Base-by-base conservation (phyloP, 208 protist species). In the Strigomonas culicis region DNA sequence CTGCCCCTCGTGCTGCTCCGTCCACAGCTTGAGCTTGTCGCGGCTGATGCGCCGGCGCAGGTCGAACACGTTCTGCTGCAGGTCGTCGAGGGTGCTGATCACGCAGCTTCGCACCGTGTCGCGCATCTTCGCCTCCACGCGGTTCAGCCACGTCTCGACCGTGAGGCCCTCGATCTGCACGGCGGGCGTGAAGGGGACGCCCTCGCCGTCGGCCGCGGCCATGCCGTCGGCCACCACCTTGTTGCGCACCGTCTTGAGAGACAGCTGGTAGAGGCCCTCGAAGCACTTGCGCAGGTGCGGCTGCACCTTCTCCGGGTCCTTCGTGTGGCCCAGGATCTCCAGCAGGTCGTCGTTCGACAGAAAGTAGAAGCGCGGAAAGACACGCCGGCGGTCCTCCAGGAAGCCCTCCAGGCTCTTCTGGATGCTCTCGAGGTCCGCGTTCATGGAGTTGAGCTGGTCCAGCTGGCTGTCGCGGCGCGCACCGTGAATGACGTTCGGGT, bases 281-380 rank as follows among this genome's bases (percentile, higher is more conserved):
- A 99, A 99, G 83, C 95, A 98, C 82, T 99, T 99, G 56, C 96
- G 92, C 46, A 99, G 72, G 74, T 99, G 97, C 34, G 88, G 87
- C 89, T 98, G 94, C 56, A 99, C 96, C 74, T 97, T 97, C 59
- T 84, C 68, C 1, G 98, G 98, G 56, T 99, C 97, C 57, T 97
- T 96, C 44, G 90, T 86, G 84, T 99, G 94, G 7, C 97, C 98
- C 6, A 99, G 81, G 57, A 99, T 99, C 84, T 99, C 97, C 21
- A 99, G 85, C 65, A 99, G 65, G 73, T 99, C 97, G 73, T 98
- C 93, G 70, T 99, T 98, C 4, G 97, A 99, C 19, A 99, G 66
- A 56, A 99, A 99, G 80, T 99, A 99, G 74, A 99, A 99, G 30
- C 98, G 88, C 31, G 98, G 97, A 80, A 99, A 99, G 47, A 88